Base-by-base conservation (phyloP, 805 yeast genomes). In the Saturnispora galanensis region DNA sequence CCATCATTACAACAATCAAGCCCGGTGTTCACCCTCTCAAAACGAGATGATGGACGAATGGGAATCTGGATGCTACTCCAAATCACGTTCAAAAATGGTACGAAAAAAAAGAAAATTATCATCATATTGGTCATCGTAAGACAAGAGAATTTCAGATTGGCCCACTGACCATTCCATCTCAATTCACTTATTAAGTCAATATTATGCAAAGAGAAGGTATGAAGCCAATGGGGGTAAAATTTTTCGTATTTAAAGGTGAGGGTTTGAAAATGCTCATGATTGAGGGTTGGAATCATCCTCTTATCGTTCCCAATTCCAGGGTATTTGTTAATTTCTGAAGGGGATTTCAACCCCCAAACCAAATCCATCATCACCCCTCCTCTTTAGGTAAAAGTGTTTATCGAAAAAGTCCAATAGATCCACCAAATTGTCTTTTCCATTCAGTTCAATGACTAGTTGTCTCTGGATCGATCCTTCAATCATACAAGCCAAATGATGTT, bases 401-500 rank as follows among this genome's bases (percentile, higher is more conserved):
- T 93, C 97, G 56, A 93, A 77, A 84, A 88, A 90, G 56, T 86
- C 95, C 16, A 87, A 59, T 54, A 90, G 60, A 47, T 82, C 84
- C 5, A 79, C 68, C 48, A 84, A 62, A 35, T 70, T 69, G 26
- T 68, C 71, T 40, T 72, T 59, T 39, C 73, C 73, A 69, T 88
- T 88, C 71, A 93, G 66, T 49, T 74, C 79, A 52, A 76, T 76
- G 38, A 77, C 67, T 37, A 74, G 61, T 1, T 59, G 53, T 51
- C 73, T 75, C 2, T 70, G 56, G 8, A 81, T 45, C 42, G 64
- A 68, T 48, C 71, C 70, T 35, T 78, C 84, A 50, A 88, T 62
- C 97, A 93, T 90, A 60, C 93, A 84, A 10, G 84, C 76, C 44
- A 93, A 60, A 63, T 90, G 97, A 57, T 90, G 96, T 60, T 87